A percentile compares a stretch with the other conserved stretches of the same genome.
phyloP scores from a whole-genome alignment of 2,329 filamentous ascomycete species.

The Pseudocercospora fijiensis region DNA sequence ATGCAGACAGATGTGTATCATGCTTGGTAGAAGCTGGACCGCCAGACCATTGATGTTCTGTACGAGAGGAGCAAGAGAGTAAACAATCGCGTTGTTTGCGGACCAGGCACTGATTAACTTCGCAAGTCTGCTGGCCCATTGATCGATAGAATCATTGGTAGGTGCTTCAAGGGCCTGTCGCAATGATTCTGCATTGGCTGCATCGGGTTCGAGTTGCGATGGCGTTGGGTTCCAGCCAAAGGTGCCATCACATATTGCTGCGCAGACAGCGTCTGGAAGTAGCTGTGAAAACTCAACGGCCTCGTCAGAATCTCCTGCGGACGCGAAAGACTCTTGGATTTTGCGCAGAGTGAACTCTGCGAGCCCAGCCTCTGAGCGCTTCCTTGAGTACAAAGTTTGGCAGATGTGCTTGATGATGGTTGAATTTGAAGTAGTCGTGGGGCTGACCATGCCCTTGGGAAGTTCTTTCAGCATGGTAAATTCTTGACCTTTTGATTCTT shows the following conservation, averaged over 20 bases:
- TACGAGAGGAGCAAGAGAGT: conserved; percentile 66
- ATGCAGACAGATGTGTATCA: conserved; percentile 77
- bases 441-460: neutral
- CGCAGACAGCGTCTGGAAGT: conserved; percentile 29
- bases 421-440: conserved; percentile 34
- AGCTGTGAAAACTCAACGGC: conserved; percentile 33
- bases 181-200: conserved; percentile 11
- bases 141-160: conserved; percentile 16
- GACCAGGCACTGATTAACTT: conserved; percentile 51
- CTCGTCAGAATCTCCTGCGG: conserved; percentile 23
- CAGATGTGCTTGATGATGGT: conserved; percentile 40
- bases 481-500: neutral
- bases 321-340: conserved; percentile 24
- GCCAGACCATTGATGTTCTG: conserved; percentile 67
- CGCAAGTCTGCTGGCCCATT: conserved; percentile 33
- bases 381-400: conserved; percentile 27
- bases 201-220: neutral
- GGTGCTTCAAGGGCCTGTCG: conserved; percentile 24
- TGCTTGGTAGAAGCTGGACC: conserved; percentile 66
- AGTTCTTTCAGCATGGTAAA: neutral
- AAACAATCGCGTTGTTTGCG: conserved; percentile 65
- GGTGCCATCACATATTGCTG: conserved; percentile 28
- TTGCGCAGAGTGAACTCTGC: conserved; percentile 43
- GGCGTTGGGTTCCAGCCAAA: conserved; percentile 32
- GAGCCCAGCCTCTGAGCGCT: conserved; percentile 44